Conservation (phyloP, 176 grass and related monocot species). For the Eragrostis curvula region DNA sequence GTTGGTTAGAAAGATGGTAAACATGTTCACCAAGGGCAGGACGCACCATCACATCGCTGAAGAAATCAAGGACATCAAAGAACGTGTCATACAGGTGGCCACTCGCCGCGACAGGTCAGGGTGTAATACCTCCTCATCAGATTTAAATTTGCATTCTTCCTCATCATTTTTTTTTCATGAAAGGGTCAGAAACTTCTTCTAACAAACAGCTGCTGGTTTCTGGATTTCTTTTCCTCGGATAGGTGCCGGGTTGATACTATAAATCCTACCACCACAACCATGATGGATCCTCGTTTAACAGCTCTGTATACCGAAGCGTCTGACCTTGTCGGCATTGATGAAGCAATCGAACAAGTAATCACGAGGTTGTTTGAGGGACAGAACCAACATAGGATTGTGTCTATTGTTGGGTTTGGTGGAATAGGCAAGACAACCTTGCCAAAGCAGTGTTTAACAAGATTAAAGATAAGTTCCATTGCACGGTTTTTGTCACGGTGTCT, state of each 20-base stretch:
- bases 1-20: not conserved
- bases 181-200: too few species aligned
- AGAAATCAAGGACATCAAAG: too few species aligned
- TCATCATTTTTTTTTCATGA: too few species aligned
- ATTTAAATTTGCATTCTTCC: too few species aligned
- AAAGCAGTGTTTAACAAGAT: not conserved
- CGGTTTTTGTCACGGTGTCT: not conserved
- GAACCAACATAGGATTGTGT: not conserved
- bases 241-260: not conserved
- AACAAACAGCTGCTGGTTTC: too few species aligned
- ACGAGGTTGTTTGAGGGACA: not conserved
- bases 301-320: not conserved
- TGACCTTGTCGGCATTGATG: not conserved
- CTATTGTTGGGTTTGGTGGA: not conserved
- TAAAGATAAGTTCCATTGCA: not conserved
- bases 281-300: not conserved
- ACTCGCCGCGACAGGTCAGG: not conserved
- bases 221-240: too few species aligned
- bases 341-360: not conserved
- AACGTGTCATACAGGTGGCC: too few species aligned
- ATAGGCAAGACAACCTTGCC: conserved; percentile 4
- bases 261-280: not conserved
- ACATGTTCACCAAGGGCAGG: too few species aligned
- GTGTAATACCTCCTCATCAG: too few species aligned
- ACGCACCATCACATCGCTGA: not conserved